Evolutionary conservation across 306 rosid genomes (phyloP).

Genomic region (Vigna radiata): DNA sequence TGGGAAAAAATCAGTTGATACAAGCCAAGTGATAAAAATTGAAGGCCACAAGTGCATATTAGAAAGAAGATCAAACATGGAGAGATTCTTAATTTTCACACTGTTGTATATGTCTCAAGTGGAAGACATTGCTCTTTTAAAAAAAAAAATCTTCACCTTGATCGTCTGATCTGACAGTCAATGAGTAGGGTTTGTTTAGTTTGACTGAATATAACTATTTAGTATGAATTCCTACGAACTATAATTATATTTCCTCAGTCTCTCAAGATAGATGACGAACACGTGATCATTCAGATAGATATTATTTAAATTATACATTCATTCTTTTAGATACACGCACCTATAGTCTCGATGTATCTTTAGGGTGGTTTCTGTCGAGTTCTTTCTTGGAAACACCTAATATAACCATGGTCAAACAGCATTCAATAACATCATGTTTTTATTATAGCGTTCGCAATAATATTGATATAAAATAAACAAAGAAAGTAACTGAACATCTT

Average conservation of each 20-base stretch:
- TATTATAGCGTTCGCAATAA: not conserved
- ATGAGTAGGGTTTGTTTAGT: conserved; percentile 36
- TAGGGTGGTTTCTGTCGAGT: conserved; percentile 34
- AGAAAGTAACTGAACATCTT: not conserved
- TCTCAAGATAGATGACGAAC: conserved; percentile 26
- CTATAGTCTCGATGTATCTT: conserved; percentile 24
- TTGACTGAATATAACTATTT: conserved; percentile 34
- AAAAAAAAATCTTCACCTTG: not conserved
- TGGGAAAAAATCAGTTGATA: conserved; percentile 4
- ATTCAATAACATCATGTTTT: conserved; percentile 9
- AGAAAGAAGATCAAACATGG: not conserved
- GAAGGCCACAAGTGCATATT: not conserved
- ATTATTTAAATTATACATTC: conserved; percentile 25
- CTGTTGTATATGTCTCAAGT: conserved; percentile 25
- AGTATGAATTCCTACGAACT: not conserved
- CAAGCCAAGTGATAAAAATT: not conserved
- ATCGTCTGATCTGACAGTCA: conserved; percentile 7
- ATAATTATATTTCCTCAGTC: not conserved
- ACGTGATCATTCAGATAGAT: conserved; percentile 31
- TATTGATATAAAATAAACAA: not conserved
- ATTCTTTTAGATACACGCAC: conserved; percentile 34
- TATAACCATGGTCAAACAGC: conserved; percentile 7
- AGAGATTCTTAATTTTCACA: conserved; percentile 22
- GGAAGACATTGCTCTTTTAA: conserved; percentile 14
- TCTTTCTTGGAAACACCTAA: conserved; percentile 38